Evolutionary conservation across 2,329 filamentous ascomycete species (phyloP).

Genomic region (Celoporthe dispersa): DNA sequence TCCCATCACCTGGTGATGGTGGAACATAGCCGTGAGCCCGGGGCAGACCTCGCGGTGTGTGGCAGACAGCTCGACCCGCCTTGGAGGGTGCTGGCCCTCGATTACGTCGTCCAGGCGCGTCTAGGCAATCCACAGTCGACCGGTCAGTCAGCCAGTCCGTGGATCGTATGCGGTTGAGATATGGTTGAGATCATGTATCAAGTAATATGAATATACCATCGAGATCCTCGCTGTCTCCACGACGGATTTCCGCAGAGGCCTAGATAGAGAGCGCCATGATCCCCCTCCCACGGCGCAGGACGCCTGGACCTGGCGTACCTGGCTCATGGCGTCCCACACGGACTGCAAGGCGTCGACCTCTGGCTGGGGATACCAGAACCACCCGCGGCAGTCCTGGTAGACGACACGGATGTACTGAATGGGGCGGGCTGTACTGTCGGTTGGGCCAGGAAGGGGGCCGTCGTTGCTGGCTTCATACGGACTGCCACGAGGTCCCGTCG

Average conservation of each 20-base stretch:
- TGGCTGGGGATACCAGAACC: background rate
- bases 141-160: background rate
- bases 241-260: background rate
- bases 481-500: background rate
- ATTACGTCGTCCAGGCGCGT: background rate
- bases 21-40: background rate
- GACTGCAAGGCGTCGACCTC: background rate
- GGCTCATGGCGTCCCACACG: background rate
- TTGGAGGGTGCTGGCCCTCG: background rate
- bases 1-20: background rate
- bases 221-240: background rate
- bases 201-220: background rate
- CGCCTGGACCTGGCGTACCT: background rate
- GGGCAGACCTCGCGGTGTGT: background rate
- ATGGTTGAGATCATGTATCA: too few relatives aligned
- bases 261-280: background rate
- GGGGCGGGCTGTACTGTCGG: background rate
- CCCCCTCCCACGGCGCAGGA: background rate
- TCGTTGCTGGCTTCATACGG: background rate
- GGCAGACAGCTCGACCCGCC: background rate
- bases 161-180: too few relatives aligned
- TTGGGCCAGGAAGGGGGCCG: background rate
- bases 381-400: background rate
- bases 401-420: background rate
- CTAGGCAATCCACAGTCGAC: background rate